Conservation (phyloP, 2,329 filamentous ascomycete species). For the Cytospora piceicola region DNA sequence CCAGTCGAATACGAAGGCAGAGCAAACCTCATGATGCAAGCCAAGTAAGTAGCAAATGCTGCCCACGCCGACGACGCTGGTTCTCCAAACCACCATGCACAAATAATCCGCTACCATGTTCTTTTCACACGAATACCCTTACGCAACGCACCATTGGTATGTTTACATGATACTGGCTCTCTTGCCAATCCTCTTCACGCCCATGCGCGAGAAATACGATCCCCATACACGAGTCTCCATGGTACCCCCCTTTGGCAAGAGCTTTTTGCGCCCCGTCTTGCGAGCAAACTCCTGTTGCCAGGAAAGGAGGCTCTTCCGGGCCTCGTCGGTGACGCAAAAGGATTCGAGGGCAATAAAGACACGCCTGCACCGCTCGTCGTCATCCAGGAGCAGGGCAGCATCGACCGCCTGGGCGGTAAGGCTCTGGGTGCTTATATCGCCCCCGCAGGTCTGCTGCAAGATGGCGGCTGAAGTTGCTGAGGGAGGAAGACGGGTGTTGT, state of each 20-base stretch:
- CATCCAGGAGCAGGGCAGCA: conserved; percentile 38
- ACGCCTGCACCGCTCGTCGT: conserved; percentile 48
- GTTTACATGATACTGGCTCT: conserved; percentile 32
- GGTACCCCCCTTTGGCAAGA: conserved; percentile 46
- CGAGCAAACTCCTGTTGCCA: conserved; percentile 58
- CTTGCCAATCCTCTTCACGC: conserved; percentile 27
- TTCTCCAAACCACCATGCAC: neutral
- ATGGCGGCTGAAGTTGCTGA: conserved; percentile 26
- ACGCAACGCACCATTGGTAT: conserved; percentile 4
- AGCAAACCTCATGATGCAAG: neutral
- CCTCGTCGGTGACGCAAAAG: conserved; percentile 52
- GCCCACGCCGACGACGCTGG: neutral
- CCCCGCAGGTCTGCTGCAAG: conserved; percentile 33
- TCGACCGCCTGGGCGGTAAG: conserved; percentile 14
- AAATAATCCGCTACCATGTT: too few relatives aligned
- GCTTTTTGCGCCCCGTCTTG: conserved; percentile 40
- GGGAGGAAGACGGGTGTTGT: conserved; percentile 29
- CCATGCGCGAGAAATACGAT: conserved; percentile 26
- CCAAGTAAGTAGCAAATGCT: conserved; percentile 1
- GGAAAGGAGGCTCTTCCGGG: conserved; percentile 49
- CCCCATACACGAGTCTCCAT: conserved; percentile 35
- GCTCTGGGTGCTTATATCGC: conserved; percentile 15
- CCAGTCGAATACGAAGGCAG: neutral
- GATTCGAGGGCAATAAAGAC: conserved; percentile 53
- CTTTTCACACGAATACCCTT: neutral